phyloP scores from a whole-genome alignment of 495 filamentous ascomycete species.

The Aspergillus leporis region DNA sequence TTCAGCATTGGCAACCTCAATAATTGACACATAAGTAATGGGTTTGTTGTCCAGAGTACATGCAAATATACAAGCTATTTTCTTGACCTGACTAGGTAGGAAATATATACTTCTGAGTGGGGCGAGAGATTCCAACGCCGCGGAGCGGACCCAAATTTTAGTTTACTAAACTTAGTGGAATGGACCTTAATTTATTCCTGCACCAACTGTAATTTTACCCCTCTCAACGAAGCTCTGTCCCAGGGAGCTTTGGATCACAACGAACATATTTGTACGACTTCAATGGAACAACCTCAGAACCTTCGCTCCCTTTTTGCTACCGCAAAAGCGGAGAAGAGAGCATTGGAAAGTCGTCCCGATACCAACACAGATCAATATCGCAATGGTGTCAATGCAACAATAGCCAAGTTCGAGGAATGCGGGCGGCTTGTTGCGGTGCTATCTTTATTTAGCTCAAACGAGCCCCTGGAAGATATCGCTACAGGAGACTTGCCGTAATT shows the following conservation, averaged over 20 bases:
- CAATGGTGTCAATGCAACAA: conserved; percentile 63
- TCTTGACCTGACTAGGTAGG: background rate
- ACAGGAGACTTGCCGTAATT: conserved; percentile 77
- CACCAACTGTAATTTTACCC: conserved; percentile 13
- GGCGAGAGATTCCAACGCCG: background rate
- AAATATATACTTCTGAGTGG: background rate
- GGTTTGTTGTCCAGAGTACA: too few relatives aligned
- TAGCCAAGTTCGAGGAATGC: conserved; percentile 72
- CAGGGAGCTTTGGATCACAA: conserved; percentile 6
- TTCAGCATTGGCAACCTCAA: too few relatives aligned
- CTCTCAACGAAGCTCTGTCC: conserved; percentile 16
- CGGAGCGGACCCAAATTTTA: conserved; percentile 19
- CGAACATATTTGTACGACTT: conserved; percentile 4
- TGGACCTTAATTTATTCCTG: background rate
- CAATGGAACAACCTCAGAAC: conserved; percentile 60
- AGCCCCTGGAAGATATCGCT: conserved; percentile 82
- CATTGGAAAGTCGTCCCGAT: conserved; percentile 48
- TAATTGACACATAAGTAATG: too few relatives aligned
- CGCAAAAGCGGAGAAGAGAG: conserved; percentile 56
- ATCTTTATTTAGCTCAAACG: conserved; percentile 87
- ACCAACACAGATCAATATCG: conserved; percentile 63
- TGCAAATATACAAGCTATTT: too few relatives aligned
- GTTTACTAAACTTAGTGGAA: background rate
- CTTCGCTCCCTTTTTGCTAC: conserved; percentile 58
- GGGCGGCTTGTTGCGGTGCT: conserved; percentile 64